These are phyloP conservation scores for Silene coronaria DNA, from an alignment of 179 eudicot species.

Conservation along the genomic window DNA sequence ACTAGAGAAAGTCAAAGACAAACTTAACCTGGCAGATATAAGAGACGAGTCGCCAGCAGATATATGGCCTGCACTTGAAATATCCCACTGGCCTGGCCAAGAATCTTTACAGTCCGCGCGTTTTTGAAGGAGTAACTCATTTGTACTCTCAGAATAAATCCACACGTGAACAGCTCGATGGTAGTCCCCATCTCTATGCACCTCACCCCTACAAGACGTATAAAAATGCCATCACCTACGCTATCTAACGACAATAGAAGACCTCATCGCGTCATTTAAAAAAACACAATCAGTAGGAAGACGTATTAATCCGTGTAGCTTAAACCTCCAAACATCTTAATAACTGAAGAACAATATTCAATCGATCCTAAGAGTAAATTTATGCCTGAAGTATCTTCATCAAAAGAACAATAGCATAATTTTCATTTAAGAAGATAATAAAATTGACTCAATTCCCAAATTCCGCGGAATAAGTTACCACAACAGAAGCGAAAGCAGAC, in stretches of 20 bases:
- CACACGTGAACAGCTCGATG: conserved; percentile 94
- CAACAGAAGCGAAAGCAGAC: not conserved
- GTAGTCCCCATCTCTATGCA: conserved; percentile 90
- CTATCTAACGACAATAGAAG: not conserved
- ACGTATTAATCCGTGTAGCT: not conserved
- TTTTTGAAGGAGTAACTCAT: conserved; percentile 70
- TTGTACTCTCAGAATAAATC: conserved; percentile 87
- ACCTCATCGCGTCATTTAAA: not conserved
- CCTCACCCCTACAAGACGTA: conserved; percentile 44
- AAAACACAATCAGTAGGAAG: no score
- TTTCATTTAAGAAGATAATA: not conserved
- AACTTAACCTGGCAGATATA: conserved; percentile 61
- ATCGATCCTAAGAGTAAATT: not conserved
- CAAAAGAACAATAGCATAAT: not conserved
- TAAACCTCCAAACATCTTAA: not conserved
- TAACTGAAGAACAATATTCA: not conserved
- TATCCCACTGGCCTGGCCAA: conserved; percentile 90
- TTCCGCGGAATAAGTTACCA: no score
- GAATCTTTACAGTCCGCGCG: conserved; percentile 94
- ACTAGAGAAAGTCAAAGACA: not conserved
- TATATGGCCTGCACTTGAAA: conserved; percentile 97
- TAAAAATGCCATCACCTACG: not conserved
- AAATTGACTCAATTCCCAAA: not conserved
- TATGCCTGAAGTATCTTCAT: not conserved
- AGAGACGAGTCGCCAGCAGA: conserved; percentile 94